Conservation (phyloP, 1,284 basidiomycete species). For the Sporisorium iseilematis-ciliati region DNA sequence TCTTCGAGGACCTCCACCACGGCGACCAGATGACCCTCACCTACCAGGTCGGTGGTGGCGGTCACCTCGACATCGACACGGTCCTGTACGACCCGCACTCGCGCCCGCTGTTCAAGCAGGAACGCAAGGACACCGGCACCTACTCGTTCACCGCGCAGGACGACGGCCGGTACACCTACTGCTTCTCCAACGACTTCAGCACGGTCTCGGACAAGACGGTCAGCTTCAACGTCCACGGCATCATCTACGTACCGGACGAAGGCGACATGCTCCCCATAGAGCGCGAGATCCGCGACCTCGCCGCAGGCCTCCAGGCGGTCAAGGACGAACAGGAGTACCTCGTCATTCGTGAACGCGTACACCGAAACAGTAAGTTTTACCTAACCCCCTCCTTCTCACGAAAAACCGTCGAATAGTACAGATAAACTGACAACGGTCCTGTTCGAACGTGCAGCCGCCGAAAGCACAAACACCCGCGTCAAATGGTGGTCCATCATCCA, state of each 20-base stretch:
- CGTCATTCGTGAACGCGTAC: conserved; percentile 89
- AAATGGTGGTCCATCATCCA: conserved; percentile 99
- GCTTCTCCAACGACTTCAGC: conserved; percentile 98
- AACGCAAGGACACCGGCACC: conserved; percentile 89
- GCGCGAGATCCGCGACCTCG: conserved; percentile 90
- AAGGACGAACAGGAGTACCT: conserved; percentile 99
- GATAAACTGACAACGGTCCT: too few species aligned
- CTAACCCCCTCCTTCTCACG: too few species aligned
- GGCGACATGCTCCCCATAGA: conserved; percentile 84
- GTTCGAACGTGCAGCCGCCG: conserved; percentile 69
- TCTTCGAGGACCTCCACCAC: conserved; percentile 94
- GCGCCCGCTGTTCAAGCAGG: conserved; percentile 80
- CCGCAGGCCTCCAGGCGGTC: conserved; percentile 85
- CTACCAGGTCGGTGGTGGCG: conserved; percentile 96
- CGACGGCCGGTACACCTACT: conserved; percentile 92
- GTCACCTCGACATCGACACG: conserved; percentile 96
- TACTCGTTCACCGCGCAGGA: conserved; percentile 85
- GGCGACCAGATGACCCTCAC: conserved; percentile 99
- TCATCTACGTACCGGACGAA: conserved; percentile 90
- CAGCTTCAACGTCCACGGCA: conserved; percentile 98
- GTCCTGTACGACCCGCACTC: conserved; percentile 80
- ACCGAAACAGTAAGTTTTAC: conserved; percentile 81
- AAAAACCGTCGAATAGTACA: too few species aligned
- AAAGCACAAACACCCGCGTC: conserved; percentile 83
- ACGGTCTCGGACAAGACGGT: conserved; percentile 93